Percentiles rank a stretch among this genome's conserved stretches.
phyloP scores from a whole-genome alignment of 495 filamentous ascomycete species.

The Gamarada debralockiae region DNA sequence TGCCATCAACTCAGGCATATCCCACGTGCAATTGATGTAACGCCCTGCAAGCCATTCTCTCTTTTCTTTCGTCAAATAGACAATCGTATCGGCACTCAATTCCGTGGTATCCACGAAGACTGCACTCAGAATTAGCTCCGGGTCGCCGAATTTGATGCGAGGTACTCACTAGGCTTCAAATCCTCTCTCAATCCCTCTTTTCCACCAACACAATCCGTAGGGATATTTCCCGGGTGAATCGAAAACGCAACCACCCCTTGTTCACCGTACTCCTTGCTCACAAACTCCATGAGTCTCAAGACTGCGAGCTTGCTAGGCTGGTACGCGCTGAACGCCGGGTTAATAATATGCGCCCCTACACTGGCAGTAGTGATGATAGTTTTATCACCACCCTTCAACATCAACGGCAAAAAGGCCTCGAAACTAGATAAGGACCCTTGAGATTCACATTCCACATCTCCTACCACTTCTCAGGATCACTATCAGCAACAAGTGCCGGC shows the following conservation, averaged over 20 bases:
- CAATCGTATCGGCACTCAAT: slow-evolving; percentile 42
- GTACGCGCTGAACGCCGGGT: slow-evolving; percentile 34
- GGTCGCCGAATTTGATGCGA: neutral
- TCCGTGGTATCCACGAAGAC: slow-evolving; percentile 40
- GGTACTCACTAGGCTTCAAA: slow-evolving; percentile 21
- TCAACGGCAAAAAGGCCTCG: slow-evolving; percentile 40
- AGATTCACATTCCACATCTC: slow-evolving; percentile 37
- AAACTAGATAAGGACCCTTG: slow-evolving; percentile 37
- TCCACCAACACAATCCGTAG: slow-evolving; percentile 36
- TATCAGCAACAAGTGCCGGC: slow-evolving; percentile 30
- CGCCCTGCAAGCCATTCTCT: slow-evolving; percentile 48
- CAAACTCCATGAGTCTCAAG: slow-evolving; percentile 44
- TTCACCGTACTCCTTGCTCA: slow-evolving; percentile 37
- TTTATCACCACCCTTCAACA: slow-evolving; percentile 41
- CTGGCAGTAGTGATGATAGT: slow-evolving; percentile 44
- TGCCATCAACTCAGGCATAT: slow-evolving; percentile 42
- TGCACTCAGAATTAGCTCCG: slow-evolving; percentile 10
- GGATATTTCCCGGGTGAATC: slow-evolving; percentile 47
- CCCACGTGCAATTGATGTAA: slow-evolving; percentile 45
- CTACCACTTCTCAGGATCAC: slow-evolving; percentile 30
- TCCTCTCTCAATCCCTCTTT: slow-evolving; percentile 20
- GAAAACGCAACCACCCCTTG: slow-evolving; percentile 42
- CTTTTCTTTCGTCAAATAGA: slow-evolving; percentile 43
- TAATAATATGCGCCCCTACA: slow-evolving; percentile 35
- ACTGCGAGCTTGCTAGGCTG: slow-evolving; percentile 45